Evolutionary conservation across 768 basidiomycete species (phyloP).

Genomic region (Mycena galopus): DNA sequence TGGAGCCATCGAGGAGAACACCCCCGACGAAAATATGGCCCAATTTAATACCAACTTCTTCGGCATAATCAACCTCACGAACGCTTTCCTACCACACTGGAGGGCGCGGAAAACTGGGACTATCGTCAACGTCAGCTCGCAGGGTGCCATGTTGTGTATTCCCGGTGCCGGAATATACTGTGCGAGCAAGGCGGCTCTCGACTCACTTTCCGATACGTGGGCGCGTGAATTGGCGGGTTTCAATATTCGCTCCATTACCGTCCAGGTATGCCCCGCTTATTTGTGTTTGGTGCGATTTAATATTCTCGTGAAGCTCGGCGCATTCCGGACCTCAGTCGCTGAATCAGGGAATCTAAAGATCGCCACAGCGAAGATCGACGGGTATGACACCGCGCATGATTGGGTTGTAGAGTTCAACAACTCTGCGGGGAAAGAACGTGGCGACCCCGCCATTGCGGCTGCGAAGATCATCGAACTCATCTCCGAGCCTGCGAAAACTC

Average conservation of each 20-base stretch:
- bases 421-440: constrained; percentile 29
- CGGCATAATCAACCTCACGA: constrained; percentile 44
- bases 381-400: constrained; percentile 28
- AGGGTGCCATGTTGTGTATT: constrained; percentile 24
- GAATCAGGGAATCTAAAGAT: constrained; percentile 22
- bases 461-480: constrained; percentile 32
- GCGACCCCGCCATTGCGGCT: constrained; percentile 33
- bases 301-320: constrained; percentile 18
- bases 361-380: constrained; percentile 24
- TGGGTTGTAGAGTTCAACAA: constrained; percentile 20
- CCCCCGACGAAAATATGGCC: constrained; percentile 27
- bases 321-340: constrained; percentile 37
- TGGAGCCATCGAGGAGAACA: constrained; percentile 36
- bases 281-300: not conserved
- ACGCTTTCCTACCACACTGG: constrained; percentile 45
- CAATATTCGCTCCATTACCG: constrained; percentile 19
- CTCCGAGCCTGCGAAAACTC: constrained; percentile 7
- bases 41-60: constrained; percentile 46
- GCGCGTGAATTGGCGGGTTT: not conserved
- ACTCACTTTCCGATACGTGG: constrained; percentile 27
- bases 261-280: constrained; percentile 9
- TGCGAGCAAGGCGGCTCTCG: constrained; percentile 38
- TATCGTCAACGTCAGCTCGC: constrained; percentile 39
- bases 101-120: constrained; percentile 27
- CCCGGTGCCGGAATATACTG: constrained; percentile 37